phyloP scores from a whole-genome alignment of 169 alveolate genomes.

The Plasmodium sp. region DNA sequence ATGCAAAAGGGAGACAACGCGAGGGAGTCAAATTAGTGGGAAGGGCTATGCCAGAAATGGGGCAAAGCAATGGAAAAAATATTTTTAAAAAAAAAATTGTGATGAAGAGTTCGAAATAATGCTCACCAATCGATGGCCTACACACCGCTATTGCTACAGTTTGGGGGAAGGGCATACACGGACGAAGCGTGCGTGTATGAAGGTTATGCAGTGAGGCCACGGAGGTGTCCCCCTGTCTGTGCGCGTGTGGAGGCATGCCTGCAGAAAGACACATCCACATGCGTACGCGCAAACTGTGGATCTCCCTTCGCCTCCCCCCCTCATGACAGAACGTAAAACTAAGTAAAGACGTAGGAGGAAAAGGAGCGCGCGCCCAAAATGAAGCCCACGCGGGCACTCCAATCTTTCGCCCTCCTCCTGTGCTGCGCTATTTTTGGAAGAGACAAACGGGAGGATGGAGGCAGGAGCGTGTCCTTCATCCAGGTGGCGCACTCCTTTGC shows the following conservation, averaged over 20 bases:
- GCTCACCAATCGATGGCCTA: not conserved
- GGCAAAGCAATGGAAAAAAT: not conserved
- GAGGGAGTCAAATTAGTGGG: not conserved
- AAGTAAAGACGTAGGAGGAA: not conserved
- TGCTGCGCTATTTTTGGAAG: constrained; percentile 3
- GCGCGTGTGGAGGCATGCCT: not conserved
- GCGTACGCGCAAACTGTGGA: not conserved
- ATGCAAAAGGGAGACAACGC: not conserved
- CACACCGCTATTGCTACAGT: not conserved
- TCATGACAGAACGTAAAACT: not conserved
- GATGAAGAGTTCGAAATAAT: not conserved
- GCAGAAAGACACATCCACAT: not conserved
- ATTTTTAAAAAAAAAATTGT: not conserved
- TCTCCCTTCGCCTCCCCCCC: not conserved
- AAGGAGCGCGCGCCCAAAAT: not conserved
- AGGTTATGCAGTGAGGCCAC: not conserved
- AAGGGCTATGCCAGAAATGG: not conserved
- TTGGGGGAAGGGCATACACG: not conserved
- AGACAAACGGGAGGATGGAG: not conserved
- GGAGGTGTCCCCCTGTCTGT: not conserved
- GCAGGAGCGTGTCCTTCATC: constrained; percentile 3
- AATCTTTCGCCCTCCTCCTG: not conserved
- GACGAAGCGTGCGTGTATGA: not conserved
- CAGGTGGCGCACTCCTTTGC: constrained; percentile 43
- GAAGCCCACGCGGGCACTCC: not conserved